phyloP scores from a whole-genome alignment of 169 alveolate genomes.

The Eimeria mitis region DNA sequence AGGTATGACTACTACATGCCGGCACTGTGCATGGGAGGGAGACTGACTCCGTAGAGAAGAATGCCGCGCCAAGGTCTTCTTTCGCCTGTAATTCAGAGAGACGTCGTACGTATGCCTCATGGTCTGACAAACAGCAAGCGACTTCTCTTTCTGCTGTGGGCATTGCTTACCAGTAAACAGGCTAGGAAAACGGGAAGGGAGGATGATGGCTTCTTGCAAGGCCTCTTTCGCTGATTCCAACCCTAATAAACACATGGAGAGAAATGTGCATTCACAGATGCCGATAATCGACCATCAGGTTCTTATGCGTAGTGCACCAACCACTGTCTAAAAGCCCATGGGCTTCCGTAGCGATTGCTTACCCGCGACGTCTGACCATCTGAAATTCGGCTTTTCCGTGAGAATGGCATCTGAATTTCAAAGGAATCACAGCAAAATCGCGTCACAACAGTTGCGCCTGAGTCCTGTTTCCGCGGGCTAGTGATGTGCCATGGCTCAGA shows the following conservation, averaged over 20 bases:
- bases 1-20: neutral
- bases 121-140: neutral
- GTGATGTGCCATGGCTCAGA: neutral
- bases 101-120: neutral
- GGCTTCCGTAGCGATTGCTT: neutral
- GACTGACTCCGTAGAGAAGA: conserved; percentile 85
- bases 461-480: neutral
- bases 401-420: conserved; percentile 81
- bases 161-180: conserved; percentile 90
- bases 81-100: conserved; percentile 60
- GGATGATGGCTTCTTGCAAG: conserved; percentile 94
- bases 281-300: neutral
- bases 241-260: conserved; percentile 77
- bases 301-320: neutral
- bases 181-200: conserved; percentile 96
- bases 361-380: conserved; percentile 95
- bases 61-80: conserved; percentile 87
- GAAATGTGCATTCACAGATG: neutral
- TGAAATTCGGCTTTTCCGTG: conserved; percentile 93
- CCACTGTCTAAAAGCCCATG: conserved; percentile 2
- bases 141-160: neutral
- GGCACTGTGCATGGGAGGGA: neutral
- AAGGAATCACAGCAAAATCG: neutral
- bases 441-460: neutral
- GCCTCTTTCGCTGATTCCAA: conserved; percentile 94